A percentile compares a stretch with the other conserved stretches of the same genome.
phyloP scores from a whole-genome alignment of 73 alveolate species.

The Urostyla sp. region DNA sequence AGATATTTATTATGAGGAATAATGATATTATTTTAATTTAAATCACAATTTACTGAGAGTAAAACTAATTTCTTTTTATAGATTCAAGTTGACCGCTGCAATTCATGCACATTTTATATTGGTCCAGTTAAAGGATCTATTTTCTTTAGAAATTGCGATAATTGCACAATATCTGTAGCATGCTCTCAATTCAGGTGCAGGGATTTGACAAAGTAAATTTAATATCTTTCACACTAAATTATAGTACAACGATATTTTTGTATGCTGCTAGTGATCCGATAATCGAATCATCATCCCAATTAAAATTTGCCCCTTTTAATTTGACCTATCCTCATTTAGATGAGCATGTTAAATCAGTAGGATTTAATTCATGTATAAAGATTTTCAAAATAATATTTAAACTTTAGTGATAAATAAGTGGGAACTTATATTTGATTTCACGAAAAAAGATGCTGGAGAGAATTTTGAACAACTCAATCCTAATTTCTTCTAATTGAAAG shows the following conservation, averaged over 20 bases:
- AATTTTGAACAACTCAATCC: conserved; percentile 55
- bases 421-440: conserved; percentile 83
- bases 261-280: conserved; percentile 81
- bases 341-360: conserved; percentile 69
- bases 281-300: conserved; percentile 75
- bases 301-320: conserved; percentile 85
- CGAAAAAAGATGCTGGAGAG: conserved; percentile 60
- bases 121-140: conserved; percentile 89
- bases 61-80: background rate
- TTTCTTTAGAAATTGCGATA: conserved; percentile 81
- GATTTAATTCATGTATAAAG: conserved; percentile 51
- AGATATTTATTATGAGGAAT: too few species aligned
- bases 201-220: conserved; percentile 73
- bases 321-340: conserved; percentile 76
- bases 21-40: too few species aligned
- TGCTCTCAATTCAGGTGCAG: conserved; percentile 81
- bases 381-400: background rate
- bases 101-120: conserved; percentile 74
- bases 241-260: conserved; percentile 70
- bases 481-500: conserved; percentile 74
- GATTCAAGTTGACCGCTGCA: conserved; percentile 85
- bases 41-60: background rate
- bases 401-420: conserved; percentile 75
- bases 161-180: conserved; percentile 79
- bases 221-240: background rate